These are phyloP conservation scores for Beauveria medogensis DNA, from an alignment of 2,329 filamentous ascomycete species.

Conservation along the genomic window DNA sequence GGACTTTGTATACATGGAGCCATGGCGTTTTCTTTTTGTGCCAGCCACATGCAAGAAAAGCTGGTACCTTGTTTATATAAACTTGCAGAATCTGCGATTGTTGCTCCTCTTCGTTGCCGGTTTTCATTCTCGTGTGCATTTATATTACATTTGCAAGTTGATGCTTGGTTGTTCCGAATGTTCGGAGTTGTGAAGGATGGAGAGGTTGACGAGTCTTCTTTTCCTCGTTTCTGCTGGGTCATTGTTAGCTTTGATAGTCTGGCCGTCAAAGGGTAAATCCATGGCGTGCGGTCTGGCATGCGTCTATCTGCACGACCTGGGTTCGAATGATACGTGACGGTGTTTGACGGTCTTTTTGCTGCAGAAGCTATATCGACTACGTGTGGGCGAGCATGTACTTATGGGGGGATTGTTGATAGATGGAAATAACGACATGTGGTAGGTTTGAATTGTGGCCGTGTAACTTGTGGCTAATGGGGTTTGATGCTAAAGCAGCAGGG, in stretches of 20 bases:
- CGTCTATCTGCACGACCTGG: neutral
- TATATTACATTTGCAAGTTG: neutral
- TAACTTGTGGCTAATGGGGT: neutral
- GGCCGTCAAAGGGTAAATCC: neutral
- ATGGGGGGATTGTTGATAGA: no score
- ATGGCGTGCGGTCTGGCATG: neutral
- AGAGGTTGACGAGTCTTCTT: neutral
- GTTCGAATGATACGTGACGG: neutral
- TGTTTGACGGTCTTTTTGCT: neutral
- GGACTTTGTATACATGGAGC: constrained; percentile 8
- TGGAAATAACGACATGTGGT: no score
- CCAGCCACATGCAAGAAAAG: neutral
- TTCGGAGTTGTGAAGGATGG: neutral
- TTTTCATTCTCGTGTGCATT: neutral
- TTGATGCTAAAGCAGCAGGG: neutral
- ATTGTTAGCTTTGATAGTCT: neutral
- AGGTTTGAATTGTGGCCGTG: neutral
- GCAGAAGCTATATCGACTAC: neutral
- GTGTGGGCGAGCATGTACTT: neutral
- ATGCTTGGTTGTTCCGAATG: neutral
- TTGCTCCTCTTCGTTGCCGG: neutral
- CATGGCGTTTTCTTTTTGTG: neutral
- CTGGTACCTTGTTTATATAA: constrained; percentile 5
- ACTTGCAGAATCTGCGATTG: neutral
- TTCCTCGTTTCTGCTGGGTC: neutral